phyloP scores from a whole-genome alignment of 768 basidiomycete species.

The Lentinula boryana region DNA sequence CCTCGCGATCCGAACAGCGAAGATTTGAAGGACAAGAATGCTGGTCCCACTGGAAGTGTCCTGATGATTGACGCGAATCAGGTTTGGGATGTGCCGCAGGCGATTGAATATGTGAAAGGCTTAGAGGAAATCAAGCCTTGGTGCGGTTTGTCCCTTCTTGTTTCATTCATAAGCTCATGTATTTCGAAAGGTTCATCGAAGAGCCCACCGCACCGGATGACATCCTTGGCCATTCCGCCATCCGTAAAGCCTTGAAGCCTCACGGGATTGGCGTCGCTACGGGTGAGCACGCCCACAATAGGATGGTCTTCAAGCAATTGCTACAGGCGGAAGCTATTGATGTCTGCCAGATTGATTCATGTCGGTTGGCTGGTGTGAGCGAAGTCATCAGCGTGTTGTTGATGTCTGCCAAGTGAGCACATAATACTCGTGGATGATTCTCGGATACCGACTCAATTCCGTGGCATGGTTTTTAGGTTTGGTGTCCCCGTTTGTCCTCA shows the following conservation, averaged over 20 bases:
- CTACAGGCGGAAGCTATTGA: conserved; percentile 90
- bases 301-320: conserved; percentile 94
- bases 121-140: conserved; percentile 83
- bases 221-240: conserved; percentile 76
- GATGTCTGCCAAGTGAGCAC: conserved; percentile 77
- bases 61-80: conserved; percentile 98
- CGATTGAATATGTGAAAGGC: conserved; percentile 84
- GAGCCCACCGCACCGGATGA: conserved; percentile 93
- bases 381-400: conserved; percentile 87
- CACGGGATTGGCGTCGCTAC: conserved; percentile 88
- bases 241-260: conserved; percentile 72
- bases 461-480: conserved; percentile 37
- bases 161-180: not conserved
- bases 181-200: conserved; percentile 74
- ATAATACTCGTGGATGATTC: not conserved
- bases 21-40: conserved; percentile 81
- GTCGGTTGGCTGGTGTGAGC: conserved; percentile 88
- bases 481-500: conserved; percentile 88
- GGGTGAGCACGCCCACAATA: conserved; percentile 92
- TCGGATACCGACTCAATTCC: not conserved
- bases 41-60: conserved; percentile 89
- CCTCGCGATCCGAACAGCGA: conserved; percentile 56
- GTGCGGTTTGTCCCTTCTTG: conserved; percentile 31
- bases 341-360: conserved; percentile 93
- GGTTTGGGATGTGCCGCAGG: conserved; percentile 91